phyloP scores from a whole-genome alignment of 805 yeast species.

The Kodamaea leandrae region DNA sequence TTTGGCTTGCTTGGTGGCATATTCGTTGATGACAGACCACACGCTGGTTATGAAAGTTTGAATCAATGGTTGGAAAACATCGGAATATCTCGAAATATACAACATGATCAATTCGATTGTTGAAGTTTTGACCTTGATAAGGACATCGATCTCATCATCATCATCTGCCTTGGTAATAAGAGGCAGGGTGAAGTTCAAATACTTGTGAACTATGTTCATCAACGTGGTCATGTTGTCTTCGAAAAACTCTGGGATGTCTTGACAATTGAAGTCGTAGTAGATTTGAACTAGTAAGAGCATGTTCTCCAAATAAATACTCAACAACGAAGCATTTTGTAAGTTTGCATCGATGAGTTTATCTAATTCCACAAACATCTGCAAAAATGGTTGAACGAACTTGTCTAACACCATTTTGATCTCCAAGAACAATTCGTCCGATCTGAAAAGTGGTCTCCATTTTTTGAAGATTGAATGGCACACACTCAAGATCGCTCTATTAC shows the following conservation, averaged over 20 bases:
- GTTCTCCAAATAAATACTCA: slow-evolving; percentile 64
- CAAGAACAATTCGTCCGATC: slow-evolving; percentile 83
- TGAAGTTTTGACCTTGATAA: slow-evolving; percentile 73
- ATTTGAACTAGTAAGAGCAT: slow-evolving; percentile 71
- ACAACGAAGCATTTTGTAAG: slow-evolving; percentile 43
- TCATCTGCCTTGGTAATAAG: slow-evolving; percentile 55
- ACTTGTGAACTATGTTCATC: slow-evolving; percentile 80
- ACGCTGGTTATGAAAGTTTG: slow-evolving; percentile 75
- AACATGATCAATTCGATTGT: slow-evolving; percentile 82
- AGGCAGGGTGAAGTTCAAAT: slow-evolving; percentile 59
- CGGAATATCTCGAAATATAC: slow-evolving; percentile 88
- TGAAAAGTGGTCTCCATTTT: slow-evolving; percentile 92
- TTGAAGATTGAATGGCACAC: slow-evolving; percentile 96
- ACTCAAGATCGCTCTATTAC: slow-evolving; percentile 79
- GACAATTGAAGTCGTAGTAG: slow-evolving; percentile 92
- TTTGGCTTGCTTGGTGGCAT: slow-evolving; percentile 66
- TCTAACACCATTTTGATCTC: slow-evolving; percentile 87
- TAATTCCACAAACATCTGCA: slow-evolving; percentile 62
- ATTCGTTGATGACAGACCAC: slow-evolving; percentile 69
- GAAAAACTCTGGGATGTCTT: slow-evolving; percentile 96
- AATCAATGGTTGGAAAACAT: slow-evolving; percentile 78
- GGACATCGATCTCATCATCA: slow-evolving; percentile 65
- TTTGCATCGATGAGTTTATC: slow-evolving; percentile 57
- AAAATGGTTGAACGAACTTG: slow-evolving; percentile 77
- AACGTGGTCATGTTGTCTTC: slow-evolving; percentile 82